Percentiles rank a stretch among this genome's conserved stretches.
Conservation (phyloP, 176 grass and related monocot genomes). For the Coix lacrymajobi region DNA sequence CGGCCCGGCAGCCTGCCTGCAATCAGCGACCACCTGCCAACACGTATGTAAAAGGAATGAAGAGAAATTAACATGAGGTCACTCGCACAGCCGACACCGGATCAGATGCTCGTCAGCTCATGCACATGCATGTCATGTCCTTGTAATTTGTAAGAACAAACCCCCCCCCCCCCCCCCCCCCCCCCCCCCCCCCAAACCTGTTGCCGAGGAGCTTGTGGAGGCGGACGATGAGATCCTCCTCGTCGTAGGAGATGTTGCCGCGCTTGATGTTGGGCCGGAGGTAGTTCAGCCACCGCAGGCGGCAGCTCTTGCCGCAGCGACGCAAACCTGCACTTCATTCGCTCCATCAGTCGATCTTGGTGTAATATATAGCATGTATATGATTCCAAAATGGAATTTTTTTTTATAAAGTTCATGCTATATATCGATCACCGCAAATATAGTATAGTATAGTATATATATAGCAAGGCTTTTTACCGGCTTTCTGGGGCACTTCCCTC, state of each 20-base stretch:
- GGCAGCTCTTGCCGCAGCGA: conserved; percentile 84
- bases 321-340: conserved; percentile 55
- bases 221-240: conserved; percentile 85
- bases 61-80: too few species aligned
- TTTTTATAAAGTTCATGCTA: background rate
- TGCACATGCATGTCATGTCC: too few species aligned
- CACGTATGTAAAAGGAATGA: background rate
- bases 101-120: background rate
- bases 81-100: background rate
- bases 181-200: too few species aligned
- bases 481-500: conserved; percentile 61
- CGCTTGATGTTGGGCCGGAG: conserved; percentile 78
- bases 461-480: conserved; percentile 25
- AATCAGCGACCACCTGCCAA: conserved; percentile 73
- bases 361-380: too few species aligned
- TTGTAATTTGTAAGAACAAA: too few species aligned
- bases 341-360: too few species aligned
- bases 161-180: too few species aligned
- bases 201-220: conserved; percentile 92
- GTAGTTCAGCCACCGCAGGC: conserved; percentile 80
- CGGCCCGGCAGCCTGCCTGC: conserved; percentile 80
- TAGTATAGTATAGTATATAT: too few species aligned
- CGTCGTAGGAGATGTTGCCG: conserved; percentile 74
- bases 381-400: background rate
- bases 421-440: too few species aligned